Evolutionary conservation across 1,284 basidiomycete genomes (phyloP).

Genomic region (Wolfiporia cocos): DNA sequence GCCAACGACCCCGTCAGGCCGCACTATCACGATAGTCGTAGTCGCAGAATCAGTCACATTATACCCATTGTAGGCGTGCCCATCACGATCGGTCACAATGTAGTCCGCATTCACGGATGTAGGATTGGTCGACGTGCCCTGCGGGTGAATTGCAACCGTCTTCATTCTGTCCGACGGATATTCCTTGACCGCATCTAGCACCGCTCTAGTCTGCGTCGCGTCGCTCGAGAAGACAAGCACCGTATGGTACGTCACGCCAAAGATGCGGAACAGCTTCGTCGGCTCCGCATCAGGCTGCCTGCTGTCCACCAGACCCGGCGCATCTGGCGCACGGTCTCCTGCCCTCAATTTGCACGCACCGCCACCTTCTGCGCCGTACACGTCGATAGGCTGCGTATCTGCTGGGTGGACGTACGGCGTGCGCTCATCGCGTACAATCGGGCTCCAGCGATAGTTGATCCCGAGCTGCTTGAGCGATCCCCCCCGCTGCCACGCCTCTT

Average conservation of each 20-base stretch:
- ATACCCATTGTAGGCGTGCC: constrained; percentile 14
- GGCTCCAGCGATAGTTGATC: constrained; percentile 40
- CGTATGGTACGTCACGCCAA: constrained; percentile 20
- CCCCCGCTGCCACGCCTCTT: constrained; percentile 1
- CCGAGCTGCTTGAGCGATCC: constrained; percentile 32
- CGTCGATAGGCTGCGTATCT: constrained; percentile 11
- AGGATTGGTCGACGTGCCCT: neutral
- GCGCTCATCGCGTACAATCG: constrained; percentile 34
- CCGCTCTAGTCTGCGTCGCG: neutral
- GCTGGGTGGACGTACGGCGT: constrained; percentile 11
- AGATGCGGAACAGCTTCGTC: constrained; percentile 20
- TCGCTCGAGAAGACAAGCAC: constrained; percentile 19
- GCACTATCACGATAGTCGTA: constrained; percentile 10
- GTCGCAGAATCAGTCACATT: constrained; percentile 4
- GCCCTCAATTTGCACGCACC: constrained; percentile 30
- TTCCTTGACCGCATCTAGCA: neutral
- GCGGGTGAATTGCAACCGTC: constrained; percentile 4
- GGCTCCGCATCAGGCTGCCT: neutral
- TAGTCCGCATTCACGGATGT: neutral
- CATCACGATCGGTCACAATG: constrained; percentile 10
- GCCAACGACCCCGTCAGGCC: constrained; percentile 20
- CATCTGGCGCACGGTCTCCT: constrained; percentile 41
- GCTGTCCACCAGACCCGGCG: constrained; percentile 25
- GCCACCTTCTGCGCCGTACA: constrained; percentile 14
- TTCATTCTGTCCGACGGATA: constrained; percentile 4